Percentiles rank a stretch among this genome's conserved stretches.
Conservation (phyloP, 495 filamentous ascomycete species). For the Aspergillus carlsbadensis region DNA sequence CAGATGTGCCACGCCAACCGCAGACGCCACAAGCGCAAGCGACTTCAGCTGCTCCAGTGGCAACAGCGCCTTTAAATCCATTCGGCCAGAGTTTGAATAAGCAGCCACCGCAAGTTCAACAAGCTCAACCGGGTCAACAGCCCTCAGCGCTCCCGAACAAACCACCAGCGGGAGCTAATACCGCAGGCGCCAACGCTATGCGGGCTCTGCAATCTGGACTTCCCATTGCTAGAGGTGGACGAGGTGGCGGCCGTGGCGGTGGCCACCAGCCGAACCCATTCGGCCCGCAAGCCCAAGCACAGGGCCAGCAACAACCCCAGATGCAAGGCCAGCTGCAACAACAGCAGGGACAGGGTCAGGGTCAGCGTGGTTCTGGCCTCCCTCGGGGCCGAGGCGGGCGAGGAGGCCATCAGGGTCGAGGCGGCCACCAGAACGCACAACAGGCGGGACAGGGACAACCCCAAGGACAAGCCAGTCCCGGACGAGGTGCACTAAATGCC, state of each 20-base stretch:
- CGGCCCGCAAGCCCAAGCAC: slow-evolving; percentile 20
- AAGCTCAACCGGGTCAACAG: slow-evolving; percentile 13
- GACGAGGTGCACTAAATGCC: slow-evolving; percentile 46
- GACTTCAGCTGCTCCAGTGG: slow-evolving; percentile 4
- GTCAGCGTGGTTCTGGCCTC: slow-evolving; percentile 42
- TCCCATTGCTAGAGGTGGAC: slow-evolving; percentile 44
- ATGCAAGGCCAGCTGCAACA: slow-evolving; percentile 26
- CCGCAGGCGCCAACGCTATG: slow-evolving; percentile 35
- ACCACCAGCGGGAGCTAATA: slow-evolving; percentile 37
- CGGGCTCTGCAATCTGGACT: slow-evolving; percentile 49
- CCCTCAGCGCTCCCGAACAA: slow-evolving; percentile 35
- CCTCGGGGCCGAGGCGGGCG: slow-evolving; percentile 47
- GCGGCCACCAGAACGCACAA: slow-evolving; percentile 40
- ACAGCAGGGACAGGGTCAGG: slow-evolving; percentile 23
- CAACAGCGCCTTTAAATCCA: slow-evolving; percentile 24
- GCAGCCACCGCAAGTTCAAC: background rate
- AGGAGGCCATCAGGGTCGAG: slow-evolving; percentile 43
- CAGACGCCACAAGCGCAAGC: slow-evolving; percentile 13
- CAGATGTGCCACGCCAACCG: slow-evolving; percentile 13
- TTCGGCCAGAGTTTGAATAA: slow-evolving; percentile 33
- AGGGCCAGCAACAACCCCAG: slow-evolving; percentile 24
- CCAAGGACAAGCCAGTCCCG: slow-evolving; percentile 32
- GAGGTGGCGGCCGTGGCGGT: slow-evolving; percentile 32
- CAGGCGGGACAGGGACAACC: slow-evolving; percentile 24
- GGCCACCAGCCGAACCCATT: slow-evolving; percentile 31